Conservation (phyloP, 179 eudicot genomes). For the Vitellaria paradoxa region DNA sequence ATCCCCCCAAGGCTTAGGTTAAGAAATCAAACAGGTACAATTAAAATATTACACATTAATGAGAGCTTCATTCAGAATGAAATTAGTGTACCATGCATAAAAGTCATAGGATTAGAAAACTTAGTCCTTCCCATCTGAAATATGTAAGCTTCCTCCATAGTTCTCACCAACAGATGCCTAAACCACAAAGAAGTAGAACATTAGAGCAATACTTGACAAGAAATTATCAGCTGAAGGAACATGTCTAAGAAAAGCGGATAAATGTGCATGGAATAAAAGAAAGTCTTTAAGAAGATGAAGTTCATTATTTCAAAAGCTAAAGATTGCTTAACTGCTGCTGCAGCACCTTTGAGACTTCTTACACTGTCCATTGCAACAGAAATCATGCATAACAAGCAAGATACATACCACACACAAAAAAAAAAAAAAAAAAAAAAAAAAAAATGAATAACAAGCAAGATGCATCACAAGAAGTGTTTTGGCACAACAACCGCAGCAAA, state of each 20-base stretch:
- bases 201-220: neutral
- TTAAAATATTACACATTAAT: too few relatives aligned
- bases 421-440: too few relatives aligned
- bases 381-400: neutral
- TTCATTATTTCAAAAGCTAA: neutral
- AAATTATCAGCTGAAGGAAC: too few relatives aligned
- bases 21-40: too few relatives aligned
- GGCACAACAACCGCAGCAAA: neutral
- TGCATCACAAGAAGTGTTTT: neutral
- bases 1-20: too few relatives aligned
- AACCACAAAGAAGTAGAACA: neutral
- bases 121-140: constrained; percentile 24
- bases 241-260: neutral
- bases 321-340: neutral
- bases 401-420: too few relatives aligned
- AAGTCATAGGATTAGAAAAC: constrained; percentile 1
- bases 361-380: neutral
- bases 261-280: neutral
- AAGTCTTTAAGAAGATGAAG: neutral
- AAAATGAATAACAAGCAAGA: neutral
- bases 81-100: neutral
- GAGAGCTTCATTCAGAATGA: neutral
- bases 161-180: constrained; percentile 54
- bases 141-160: constrained; percentile 72
- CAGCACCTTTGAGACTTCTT: neutral